phyloP scores from a whole-genome alignment of 805 yeast species.

The Myxozyma neglecta region DNA sequence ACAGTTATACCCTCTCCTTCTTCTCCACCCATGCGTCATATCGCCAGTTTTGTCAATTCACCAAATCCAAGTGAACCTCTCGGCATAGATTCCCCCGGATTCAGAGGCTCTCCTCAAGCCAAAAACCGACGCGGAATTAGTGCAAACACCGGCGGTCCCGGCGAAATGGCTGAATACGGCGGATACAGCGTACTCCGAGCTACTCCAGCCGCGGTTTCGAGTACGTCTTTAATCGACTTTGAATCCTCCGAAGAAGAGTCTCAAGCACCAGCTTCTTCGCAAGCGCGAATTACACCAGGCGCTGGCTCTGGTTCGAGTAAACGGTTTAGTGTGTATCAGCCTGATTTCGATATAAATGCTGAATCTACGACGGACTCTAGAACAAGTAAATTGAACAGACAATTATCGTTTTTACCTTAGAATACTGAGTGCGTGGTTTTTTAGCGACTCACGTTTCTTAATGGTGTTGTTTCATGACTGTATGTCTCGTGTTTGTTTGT shows the following conservation, averaged over 20 bases:
- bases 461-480: not conserved
- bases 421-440: not conserved
- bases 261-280: not conserved
- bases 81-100: conserved; percentile 18
- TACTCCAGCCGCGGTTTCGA: conserved; percentile 13
- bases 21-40: conserved; percentile 26
- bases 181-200: conserved; percentile 25
- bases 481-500: not conserved
- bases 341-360: conserved; percentile 10
- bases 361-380: not conserved
- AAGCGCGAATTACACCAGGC: conserved; percentile 1
- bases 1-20: conserved; percentile 4
- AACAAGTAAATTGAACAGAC: not conserved
- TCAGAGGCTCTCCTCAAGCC: conserved; percentile 24
- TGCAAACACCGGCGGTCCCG: not conserved
- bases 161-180: conserved; percentile 9
- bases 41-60: conserved; percentile 20
- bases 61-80: conserved; percentile 16
- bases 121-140: not conserved
- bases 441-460: not conserved
- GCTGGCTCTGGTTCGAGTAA: conserved; percentile 9
- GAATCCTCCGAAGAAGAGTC: conserved; percentile 25
- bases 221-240: conserved; percentile 23
- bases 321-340: conserved; percentile 18
- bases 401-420: not conserved